phyloP scores from a whole-genome alignment of 768 basidiomycete species.

The Tylopilus balloui region DNA sequence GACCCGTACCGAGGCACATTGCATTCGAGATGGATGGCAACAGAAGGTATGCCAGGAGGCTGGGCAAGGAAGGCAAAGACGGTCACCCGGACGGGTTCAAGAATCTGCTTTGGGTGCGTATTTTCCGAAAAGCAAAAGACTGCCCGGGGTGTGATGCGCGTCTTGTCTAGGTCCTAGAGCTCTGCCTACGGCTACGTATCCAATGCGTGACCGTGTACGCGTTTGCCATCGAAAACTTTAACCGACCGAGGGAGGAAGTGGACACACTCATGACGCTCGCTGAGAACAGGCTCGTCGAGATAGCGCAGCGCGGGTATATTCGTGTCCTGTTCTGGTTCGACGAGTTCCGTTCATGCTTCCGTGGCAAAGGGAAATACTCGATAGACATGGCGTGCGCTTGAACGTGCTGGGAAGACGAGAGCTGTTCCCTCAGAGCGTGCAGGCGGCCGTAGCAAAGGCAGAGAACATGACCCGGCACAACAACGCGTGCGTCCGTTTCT shows the following conservation, averaged over 20 bases:
- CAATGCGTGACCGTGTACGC: constrained; percentile 90
- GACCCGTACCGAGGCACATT: constrained; percentile 85
- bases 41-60: constrained; percentile 75
- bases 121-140: not conserved
- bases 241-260: constrained; percentile 80
- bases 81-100: constrained; percentile 86
- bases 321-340: not conserved
- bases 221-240: constrained; percentile 98
- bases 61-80: constrained; percentile 59
- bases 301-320: constrained; percentile 76
- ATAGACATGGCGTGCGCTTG: constrained; percentile 78
- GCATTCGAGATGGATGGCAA: constrained; percentile 99
- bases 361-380: constrained; percentile 66
- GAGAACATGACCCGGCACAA: constrained; percentile 76
- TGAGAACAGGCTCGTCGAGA: constrained; percentile 69
- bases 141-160: not conserved
- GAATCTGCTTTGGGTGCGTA: constrained; percentile 69
- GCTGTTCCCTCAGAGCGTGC: constrained; percentile 78
- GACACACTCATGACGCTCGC: constrained; percentile 83
- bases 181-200: constrained; percentile 77
- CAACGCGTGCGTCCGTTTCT: constrained; percentile 43
- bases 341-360: not conserved
- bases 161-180: constrained; percentile 67
- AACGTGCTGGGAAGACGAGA: constrained; percentile 73
- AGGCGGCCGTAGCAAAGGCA: constrained; percentile 60